Percentiles rank a stretch among this genome's conserved stretches.
Evolutionary conservation across 2,329 filamentous ascomycete species (phyloP).

Genomic region (Huntiella abstrusa): DNA sequence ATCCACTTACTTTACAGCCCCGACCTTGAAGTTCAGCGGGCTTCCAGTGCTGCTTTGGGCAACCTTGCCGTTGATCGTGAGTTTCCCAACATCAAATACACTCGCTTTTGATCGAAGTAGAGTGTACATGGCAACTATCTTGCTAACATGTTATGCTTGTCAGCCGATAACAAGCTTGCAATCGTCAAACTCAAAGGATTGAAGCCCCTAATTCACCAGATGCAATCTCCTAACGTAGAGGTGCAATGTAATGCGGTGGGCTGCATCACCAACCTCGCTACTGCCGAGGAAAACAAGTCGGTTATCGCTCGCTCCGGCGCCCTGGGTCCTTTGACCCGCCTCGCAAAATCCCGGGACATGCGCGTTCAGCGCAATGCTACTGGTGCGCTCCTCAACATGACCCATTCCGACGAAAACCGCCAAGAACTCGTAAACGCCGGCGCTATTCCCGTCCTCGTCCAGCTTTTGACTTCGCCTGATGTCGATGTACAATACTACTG

Average conservation of each 20-base stretch:
- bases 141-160: conserved; percentile 22
- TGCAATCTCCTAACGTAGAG: conserved; percentile 95
- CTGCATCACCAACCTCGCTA: conserved; percentile 95
- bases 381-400: conserved; percentile 94
- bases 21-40: conserved; percentile 92
- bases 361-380: conserved; percentile 94
- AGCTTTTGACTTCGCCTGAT: conserved; percentile 78
- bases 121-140: not conserved
- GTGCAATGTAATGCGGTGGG: conserved; percentile 98
- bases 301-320: conserved; percentile 94
- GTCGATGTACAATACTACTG: conserved; percentile 99
- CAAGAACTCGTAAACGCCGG: conserved; percentile 94
- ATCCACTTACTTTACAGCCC: conserved; percentile 85
- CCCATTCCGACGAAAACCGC: conserved; percentile 94
- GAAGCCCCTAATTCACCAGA: conserved; percentile 82
- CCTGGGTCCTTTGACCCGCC: conserved; percentile 68
- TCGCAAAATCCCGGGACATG: conserved; percentile 98
- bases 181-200: conserved; percentile 88
- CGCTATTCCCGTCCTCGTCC: conserved; percentile 92
- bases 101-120: not conserved
- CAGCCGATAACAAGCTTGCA: conserved; percentile 92
- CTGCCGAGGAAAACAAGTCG: conserved; percentile 97
- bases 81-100: conserved; percentile 17
- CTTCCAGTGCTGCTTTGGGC: conserved; percentile 84
- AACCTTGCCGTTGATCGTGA: conserved; percentile 94